Evolutionary conservation across 2,329 filamentous ascomycete species (phyloP), one percentile per base, ranked within the genome.

Genomic region (Pseudogymnoascus sp.): DNA sequence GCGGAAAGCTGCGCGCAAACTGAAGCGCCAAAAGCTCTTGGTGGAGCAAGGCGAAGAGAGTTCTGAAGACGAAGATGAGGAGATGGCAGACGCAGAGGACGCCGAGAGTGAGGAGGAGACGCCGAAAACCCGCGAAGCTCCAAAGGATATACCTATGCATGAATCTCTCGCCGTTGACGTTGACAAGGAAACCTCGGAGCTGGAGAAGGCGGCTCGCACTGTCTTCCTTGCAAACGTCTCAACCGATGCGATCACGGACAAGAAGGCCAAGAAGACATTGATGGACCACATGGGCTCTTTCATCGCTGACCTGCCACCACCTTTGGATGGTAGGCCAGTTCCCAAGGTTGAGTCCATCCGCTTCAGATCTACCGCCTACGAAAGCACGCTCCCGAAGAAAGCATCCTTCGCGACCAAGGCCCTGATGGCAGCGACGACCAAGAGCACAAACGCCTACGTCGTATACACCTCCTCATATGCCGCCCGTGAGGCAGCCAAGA

Each of bases 221-320:
- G 86, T 97, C 44, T 99, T 97, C 77, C 80, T 99, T 11, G 89
- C 90, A 71, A 99, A 99, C 72, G 91, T 99, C 53, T 92, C 92
- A 13, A 87, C 84, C 21, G 81, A 88, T 61, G 91, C 91, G 44
- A 91, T 97, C 71, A 89, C 86, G 59, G 92, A 89, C 29, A 96
- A 96, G 72, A 77, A 86, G 1, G 88, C 87, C 35, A 92, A 91
- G 77, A 96, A 91, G 78, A 82, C 82, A 2, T 82, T 97, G 31
- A 79, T 91, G 68, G 79, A 82, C 44, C 91, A 97, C 74, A 84
- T 97, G 53, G 81, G 83, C n/a, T 91, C 91, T 0, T 88, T 91
- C 71, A 80, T 96, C 60, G 78, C 81, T 69, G 81, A 74, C 69
- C 78, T 78, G 66, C 80, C 76, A 56, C 75, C 74, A 1, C 78